These are phyloP conservation scores for Arctostaphylos glauca DNA, from an alignment of 148 eudicot species.

Conservation along the genomic window DNA sequence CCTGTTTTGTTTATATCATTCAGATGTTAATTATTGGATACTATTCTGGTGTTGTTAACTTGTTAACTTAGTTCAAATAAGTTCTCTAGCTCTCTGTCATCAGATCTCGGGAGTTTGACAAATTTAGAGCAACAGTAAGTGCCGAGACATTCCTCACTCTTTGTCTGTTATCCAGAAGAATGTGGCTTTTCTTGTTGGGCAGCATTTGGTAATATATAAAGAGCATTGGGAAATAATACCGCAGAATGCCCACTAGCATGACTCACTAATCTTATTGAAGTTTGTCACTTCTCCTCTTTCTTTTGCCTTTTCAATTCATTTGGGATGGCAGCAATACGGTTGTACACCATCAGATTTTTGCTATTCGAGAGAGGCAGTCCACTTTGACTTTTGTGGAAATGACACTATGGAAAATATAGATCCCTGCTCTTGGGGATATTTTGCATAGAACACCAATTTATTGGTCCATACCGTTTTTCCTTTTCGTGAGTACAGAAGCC, in stretches of 20 bases:
- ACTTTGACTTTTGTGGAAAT: background rate
- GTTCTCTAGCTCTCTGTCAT: constrained; percentile 31
- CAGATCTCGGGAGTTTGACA: constrained; percentile 48
- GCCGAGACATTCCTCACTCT: no score
- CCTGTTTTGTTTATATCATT: no score
- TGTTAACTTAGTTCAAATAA: constrained; percentile 46
- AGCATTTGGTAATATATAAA: no score
- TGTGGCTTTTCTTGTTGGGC: no score
- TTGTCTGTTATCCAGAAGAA: no score
- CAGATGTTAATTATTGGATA: background rate
- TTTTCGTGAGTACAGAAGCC: background rate
- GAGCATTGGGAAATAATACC: no score
- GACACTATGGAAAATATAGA: background rate
- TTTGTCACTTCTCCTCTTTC: background rate
- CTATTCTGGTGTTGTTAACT: background rate
- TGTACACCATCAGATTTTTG: background rate
- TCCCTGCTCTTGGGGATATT: background rate
- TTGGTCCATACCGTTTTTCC: background rate
- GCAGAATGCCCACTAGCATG: no score
- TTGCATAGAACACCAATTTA: background rate
- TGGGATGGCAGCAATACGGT: background rate
- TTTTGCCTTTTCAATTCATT: background rate
- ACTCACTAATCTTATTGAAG: background rate
- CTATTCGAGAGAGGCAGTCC: background rate
- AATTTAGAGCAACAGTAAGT: constrained; percentile 60